Percentiles rank a stretch among this genome's conserved stretches.
Conservation (phyloP, 2,329 filamentous ascomycete genomes). For the Blastomyces emzantsi region DNA sequence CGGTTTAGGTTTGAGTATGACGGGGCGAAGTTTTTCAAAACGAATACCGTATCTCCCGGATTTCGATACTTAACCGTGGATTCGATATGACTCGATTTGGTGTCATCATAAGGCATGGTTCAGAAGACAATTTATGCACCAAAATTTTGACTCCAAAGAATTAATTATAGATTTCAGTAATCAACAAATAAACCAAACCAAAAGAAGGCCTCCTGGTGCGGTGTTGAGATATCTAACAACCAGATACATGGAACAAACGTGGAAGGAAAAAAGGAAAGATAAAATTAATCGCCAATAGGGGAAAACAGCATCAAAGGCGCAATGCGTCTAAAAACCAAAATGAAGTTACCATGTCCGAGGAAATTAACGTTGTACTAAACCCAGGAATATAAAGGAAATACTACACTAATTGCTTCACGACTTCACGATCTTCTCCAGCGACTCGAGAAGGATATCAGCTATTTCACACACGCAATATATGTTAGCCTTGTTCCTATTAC, state of each 20-base stretch:
- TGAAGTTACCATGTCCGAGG: background rate
- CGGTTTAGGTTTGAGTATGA: background rate
- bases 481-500: background rate
- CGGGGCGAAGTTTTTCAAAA: background rate
- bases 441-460: conserved; percentile 69
- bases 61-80: background rate
- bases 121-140: background rate
- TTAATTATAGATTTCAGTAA: background rate
- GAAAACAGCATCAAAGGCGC: background rate
- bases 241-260: background rate
- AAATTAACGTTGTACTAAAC: background rate
- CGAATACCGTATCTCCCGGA: background rate
- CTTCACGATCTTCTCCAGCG: conserved; percentile 64
- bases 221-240: background rate
- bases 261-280: background rate
- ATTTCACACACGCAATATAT: conserved; percentile 4
- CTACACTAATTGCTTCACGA: conserved; percentile 21
- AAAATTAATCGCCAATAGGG: background rate
- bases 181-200: background rate
- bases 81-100: background rate
- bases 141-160: background rate
- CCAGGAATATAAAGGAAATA: background rate
- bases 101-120: background rate
- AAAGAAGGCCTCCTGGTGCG: background rate
- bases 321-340: background rate